These are phyloP conservation scores for Grosmannia huntii DNA, from an alignment of 2,329 filamentous ascomycete species.

Conservation along the genomic window DNA sequence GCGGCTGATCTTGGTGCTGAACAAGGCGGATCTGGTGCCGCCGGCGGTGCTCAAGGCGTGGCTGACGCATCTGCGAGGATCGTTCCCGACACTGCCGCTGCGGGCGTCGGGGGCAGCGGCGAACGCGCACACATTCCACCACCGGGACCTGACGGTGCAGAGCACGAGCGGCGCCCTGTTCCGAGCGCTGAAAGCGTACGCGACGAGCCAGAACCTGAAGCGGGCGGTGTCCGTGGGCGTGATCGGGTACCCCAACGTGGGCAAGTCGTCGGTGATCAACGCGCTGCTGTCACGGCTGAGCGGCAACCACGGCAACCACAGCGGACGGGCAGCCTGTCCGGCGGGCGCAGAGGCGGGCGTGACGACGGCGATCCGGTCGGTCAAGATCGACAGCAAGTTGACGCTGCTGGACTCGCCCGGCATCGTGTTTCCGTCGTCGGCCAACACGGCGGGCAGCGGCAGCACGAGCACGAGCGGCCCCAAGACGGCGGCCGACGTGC, in stretches of 20 bases:
- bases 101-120: slow-evolving; percentile 70
- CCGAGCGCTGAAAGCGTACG: slow-evolving; percentile 80
- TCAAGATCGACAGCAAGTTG: slow-evolving; percentile 90
- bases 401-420: slow-evolving; percentile 89
- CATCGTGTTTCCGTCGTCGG: slow-evolving; percentile 75
- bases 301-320: slow-evolving; percentile 42
- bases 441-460: slow-evolving; percentile 18
- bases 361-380: slow-evolving; percentile 74
- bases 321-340: slow-evolving; percentile 56
- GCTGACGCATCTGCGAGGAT: slow-evolving; percentile 73
- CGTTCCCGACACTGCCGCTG: slow-evolving; percentile 82
- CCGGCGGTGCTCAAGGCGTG: slow-evolving; percentile 70
- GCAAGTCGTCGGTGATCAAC: slow-evolving; percentile 95
- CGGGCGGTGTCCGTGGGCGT: slow-evolving; percentile 83
- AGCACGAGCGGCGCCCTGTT: slow-evolving; percentile 77
- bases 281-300: slow-evolving; percentile 69
- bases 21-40: slow-evolving; percentile 91
- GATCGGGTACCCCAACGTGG: slow-evolving; percentile 91
- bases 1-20: slow-evolving; percentile 78
- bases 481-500: slow-evolving; percentile 56
- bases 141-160: slow-evolving; percentile 77
- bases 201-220: slow-evolving; percentile 72
- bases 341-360: slow-evolving; percentile 86
- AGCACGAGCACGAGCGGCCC: slow-evolving; percentile 27
- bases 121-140: slow-evolving; percentile 84